phyloP scores from a whole-genome alignment of 495 filamentous ascomycete species.

The Aspergillus leporis region DNA sequence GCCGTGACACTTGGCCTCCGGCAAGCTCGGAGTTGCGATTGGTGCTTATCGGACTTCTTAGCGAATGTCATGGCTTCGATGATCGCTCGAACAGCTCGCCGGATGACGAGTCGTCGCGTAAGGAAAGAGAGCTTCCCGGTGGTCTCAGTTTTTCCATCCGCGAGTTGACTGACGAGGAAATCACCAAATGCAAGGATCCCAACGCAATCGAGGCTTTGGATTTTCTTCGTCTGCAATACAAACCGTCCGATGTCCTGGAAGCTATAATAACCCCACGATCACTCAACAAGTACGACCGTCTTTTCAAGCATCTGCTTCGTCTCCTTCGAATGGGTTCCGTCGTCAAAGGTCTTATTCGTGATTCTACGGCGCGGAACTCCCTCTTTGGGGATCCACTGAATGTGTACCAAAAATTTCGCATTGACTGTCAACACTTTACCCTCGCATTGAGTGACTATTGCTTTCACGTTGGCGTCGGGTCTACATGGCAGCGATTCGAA shows the following conservation, averaged over 20 bases:
- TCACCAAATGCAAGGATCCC: slow-evolving; percentile 76
- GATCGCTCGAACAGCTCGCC: slow-evolving; percentile 19
- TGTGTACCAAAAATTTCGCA: slow-evolving; percentile 60
- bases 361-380: slow-evolving; percentile 47
- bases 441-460: slow-evolving; percentile 67
- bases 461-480: slow-evolving; percentile 71
- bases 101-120: slow-evolving; percentile 22
- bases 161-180: slow-evolving; percentile 72
- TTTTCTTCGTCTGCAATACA: slow-evolving; percentile 85
- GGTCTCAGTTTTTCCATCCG: slow-evolving; percentile 84
- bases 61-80: slow-evolving; percentile 63
- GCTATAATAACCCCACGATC: slow-evolving; percentile 66
- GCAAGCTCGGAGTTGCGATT: slow-evolving; percentile 88
- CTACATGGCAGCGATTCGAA: slow-evolving; percentile 70
- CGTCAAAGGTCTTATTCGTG: slow-evolving; percentile 67
- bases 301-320: slow-evolving; percentile 79
- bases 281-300: slow-evolving; percentile 75
- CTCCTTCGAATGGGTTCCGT: slow-evolving; percentile 79
- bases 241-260: slow-evolving; percentile 70
- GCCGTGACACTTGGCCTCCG: slow-evolving; percentile 82
- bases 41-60: slow-evolving; percentile 82
- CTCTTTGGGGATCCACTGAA: slow-evolving; percentile 40
- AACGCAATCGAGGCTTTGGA: slow-evolving; percentile 82
- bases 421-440: slow-evolving; percentile 79
- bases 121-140: slow-evolving; percentile 65